phyloP scores from a whole-genome alignment of 2,329 filamentous ascomycete genomes.

The Pseudogymnoascus sp. region DNA sequence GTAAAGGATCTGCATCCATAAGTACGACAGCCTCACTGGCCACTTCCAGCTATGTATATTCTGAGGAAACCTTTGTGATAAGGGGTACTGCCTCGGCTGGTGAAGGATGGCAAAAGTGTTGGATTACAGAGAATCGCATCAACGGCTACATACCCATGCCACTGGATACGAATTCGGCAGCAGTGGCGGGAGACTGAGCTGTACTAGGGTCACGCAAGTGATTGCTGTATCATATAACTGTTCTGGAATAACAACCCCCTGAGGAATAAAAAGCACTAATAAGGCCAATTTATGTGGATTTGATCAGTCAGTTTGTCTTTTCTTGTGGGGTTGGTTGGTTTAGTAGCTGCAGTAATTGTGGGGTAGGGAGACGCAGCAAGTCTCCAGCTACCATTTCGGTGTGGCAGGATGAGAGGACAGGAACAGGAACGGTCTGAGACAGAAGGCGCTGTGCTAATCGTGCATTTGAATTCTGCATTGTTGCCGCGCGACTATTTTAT shows the following conservation, averaged over 20 bases:
- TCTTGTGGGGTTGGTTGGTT: not conserved
- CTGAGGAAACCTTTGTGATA: not conserved
- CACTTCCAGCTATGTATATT: conserved; percentile 8
- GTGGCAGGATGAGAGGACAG: not conserved
- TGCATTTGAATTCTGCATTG: conserved; percentile 6
- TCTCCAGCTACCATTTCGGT: not conserved
- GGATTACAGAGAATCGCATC: not conserved
- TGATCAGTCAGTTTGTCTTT: not conserved
- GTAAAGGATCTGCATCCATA: not conserved
- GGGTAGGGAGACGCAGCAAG: not conserved
- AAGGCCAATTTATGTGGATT: not conserved
- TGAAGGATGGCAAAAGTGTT: not conserved
- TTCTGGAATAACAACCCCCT: not conserved
- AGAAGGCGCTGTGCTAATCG: not conserved
- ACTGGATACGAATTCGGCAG: conserved; percentile 1
- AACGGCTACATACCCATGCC: not conserved
- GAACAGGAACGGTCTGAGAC: not conserved
- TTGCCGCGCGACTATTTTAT: conserved; percentile 4
- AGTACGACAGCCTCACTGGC: not conserved
- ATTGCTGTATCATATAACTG: not conserved
- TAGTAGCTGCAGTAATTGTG: conserved; percentile 1
- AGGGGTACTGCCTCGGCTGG: not conserved
- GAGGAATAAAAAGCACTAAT: not conserved
- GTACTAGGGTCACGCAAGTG: not conserved
- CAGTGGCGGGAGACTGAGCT: not conserved